Base-by-base conservation (phyloP, 2,329 filamentous ascomycete species). In the Alternaria brassicae region DNA sequence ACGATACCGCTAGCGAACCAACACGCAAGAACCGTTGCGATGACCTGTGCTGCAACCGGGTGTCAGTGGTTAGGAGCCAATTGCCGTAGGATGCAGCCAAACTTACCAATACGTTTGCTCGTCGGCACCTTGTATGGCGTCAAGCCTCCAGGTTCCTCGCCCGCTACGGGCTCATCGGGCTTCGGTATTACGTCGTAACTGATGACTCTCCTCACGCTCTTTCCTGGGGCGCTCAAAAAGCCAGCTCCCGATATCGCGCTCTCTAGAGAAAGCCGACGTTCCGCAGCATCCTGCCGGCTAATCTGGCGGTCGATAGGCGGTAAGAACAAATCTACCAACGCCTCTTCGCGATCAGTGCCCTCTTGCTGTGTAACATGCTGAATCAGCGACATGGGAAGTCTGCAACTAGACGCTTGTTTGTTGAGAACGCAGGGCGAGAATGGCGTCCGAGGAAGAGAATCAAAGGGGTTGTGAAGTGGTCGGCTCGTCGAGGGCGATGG, bases 361-460 rank as follows among this genome's bases (percentile, higher is more conserved):
- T 84, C 82, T 67, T 82, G 77, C 51, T 78, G 76, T 47, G 81
- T 81, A 56, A 84, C 82, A 71, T 83, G 82, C 70, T 84, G 82
- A 58, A 82, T 77, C 52, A 85, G 75, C 69, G 83, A 84, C 82
- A 85, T 84, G 58, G 54, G 59, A 60, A 23, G 23, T 52, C 44
- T 61, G 62, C 58, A 62, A 60, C 32, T 36, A 49, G 50, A 27
- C 54, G 30, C 41, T 60, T 37, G 56, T 58, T 58, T 41, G 52
- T 17, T 42, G 44, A 47, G 58, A 55, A 52, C 37, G 62, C 54
- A 66, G 62, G 51, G 50, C 52, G 53, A 44, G 27, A 54, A 44
- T 21, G 32, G 49, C 37, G 48, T 50, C 42, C 17, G 36, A 21
- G 42, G 30, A 37, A 47, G 25, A 32, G 41, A 56, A 58, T 39